phyloP scores from a whole-genome alignment of 257 asterid genomes.

The Primulina tabacum region DNA sequence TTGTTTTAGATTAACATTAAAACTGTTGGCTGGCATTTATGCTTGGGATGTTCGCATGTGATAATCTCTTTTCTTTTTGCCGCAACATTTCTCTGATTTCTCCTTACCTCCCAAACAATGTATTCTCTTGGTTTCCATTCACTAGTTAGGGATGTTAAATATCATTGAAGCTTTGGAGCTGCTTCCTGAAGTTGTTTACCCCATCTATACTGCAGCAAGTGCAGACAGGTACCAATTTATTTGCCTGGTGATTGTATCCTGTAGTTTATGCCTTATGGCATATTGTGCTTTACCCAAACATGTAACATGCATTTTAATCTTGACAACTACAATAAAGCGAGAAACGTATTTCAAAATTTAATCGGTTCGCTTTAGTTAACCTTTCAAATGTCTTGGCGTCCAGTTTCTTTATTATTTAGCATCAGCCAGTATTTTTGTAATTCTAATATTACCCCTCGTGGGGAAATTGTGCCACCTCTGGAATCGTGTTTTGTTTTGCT shows the following conservation, averaged over 20 bases:
- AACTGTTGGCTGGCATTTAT: constrained; percentile 18
- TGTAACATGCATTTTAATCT: not conserved
- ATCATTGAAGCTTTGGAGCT: constrained; percentile 69
- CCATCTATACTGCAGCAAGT: constrained; percentile 77
- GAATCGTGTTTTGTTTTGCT: not conserved
- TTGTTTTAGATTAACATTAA: not conserved
- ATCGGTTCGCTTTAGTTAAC: not conserved
- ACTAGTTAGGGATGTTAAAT: constrained; percentile 83
- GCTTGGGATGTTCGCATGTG: constrained; percentile 6
- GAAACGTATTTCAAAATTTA: not conserved
- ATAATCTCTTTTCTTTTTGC: constrained; percentile 23
- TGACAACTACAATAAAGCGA: not conserved
- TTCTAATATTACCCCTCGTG: not conserved
- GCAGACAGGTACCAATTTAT: constrained; percentile 61
- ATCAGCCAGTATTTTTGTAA: not conserved
- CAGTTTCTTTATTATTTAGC: not conserved
- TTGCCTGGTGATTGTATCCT: constrained; percentile 15
- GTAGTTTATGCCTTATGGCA: not conserved
- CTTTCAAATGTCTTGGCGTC: not conserved
- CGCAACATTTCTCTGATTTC: not conserved
- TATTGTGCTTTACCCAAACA: not conserved
- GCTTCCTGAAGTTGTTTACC: constrained; percentile 75
- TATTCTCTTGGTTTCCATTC: constrained; percentile 25
- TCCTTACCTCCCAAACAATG: constrained; percentile 5
- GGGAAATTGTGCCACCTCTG: not conserved